phyloP scores from a whole-genome alignment of 257 asterid species.

The Solanum chmielewskii region DNA sequence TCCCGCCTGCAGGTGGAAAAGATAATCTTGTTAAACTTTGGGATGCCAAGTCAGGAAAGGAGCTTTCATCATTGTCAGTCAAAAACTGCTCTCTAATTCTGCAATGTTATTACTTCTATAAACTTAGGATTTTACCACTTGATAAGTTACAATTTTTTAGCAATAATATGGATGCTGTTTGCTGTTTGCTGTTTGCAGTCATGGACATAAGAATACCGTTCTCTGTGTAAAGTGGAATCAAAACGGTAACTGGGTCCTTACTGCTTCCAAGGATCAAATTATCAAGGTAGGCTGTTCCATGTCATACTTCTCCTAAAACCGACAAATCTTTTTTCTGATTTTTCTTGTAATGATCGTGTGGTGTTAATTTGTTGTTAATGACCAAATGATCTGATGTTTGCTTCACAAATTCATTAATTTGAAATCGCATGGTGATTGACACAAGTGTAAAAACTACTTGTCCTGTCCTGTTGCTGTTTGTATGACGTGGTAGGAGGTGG shows the following conservation, averaged over 20 bases:
- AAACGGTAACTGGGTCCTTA: slow-evolving; percentile 95
- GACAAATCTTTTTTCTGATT: not conserved
- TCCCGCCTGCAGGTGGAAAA: slow-evolving; percentile 73
- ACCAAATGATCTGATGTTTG: not conserved
- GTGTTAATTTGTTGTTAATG: not conserved
- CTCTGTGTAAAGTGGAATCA: slow-evolving; percentile 92
- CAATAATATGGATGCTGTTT: not conserved
- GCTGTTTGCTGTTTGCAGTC: slow-evolving; percentile 43
- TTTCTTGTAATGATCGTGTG: not conserved
- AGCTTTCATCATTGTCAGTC: slow-evolving; percentile 87
- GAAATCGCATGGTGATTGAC: not conserved
- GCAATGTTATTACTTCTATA: not conserved
- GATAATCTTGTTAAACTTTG: slow-evolving; percentile 97
- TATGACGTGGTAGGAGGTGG: not conserved
- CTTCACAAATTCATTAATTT: not conserved
- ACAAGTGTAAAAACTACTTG: not conserved
- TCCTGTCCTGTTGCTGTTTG: not conserved
- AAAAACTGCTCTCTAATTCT: not conserved
- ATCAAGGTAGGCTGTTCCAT: slow-evolving; percentile 50
- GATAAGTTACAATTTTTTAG: not conserved
- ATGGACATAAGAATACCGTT: slow-evolving; percentile 91
- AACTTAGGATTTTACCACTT: not conserved
- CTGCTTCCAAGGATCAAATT: slow-evolving; percentile 94
- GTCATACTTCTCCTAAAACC: not conserved
- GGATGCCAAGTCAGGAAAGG: slow-evolving; percentile 96